phyloP scores from a whole-genome alignment of 768 basidiomycete genomes.

The Neoboletus magnificus region DNA sequence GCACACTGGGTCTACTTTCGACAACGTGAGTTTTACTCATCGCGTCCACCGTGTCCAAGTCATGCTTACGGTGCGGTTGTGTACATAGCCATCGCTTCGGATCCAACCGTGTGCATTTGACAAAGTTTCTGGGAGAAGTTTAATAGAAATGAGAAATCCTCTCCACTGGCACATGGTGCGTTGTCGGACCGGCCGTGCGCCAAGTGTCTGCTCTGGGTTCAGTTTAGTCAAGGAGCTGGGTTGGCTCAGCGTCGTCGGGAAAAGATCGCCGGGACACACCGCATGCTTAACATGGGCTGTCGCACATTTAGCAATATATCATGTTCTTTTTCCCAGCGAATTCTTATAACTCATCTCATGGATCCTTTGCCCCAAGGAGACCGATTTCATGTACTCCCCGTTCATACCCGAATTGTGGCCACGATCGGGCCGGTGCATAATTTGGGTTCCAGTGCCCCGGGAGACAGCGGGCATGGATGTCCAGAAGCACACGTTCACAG shows the following conservation, averaged over 20 bases:
- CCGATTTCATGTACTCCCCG: neutral
- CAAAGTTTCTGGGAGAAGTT: neutral
- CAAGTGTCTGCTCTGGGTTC: neutral
- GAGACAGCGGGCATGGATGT: neutral
- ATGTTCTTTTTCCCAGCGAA: neutral
- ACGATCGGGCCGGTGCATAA: neutral
- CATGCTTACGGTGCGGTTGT: slow-evolving; percentile 5
- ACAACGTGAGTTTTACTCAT: slow-evolving; percentile 34
- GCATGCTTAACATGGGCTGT: neutral
- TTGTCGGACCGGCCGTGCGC: neutral
- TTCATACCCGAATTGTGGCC: neutral
- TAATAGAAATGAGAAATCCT: neutral
- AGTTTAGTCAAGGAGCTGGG: neutral
- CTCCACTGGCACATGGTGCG: neutral
- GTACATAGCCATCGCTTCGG: slow-evolving; percentile 29
- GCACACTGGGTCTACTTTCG: slow-evolving; percentile 47
- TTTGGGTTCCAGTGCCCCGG: neutral
- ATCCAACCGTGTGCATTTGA: slow-evolving; percentile 32
- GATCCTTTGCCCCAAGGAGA: neutral
- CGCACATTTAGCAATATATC: slow-evolving; percentile 1
- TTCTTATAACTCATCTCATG: neutral
- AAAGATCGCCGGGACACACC: neutral
- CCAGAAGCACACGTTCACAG: neutral
- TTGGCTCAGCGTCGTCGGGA: neutral
- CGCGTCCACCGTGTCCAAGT: neutral